Conservation (phyloP, 371 early-diverging fungal species). For the Nematocida major region DNA sequence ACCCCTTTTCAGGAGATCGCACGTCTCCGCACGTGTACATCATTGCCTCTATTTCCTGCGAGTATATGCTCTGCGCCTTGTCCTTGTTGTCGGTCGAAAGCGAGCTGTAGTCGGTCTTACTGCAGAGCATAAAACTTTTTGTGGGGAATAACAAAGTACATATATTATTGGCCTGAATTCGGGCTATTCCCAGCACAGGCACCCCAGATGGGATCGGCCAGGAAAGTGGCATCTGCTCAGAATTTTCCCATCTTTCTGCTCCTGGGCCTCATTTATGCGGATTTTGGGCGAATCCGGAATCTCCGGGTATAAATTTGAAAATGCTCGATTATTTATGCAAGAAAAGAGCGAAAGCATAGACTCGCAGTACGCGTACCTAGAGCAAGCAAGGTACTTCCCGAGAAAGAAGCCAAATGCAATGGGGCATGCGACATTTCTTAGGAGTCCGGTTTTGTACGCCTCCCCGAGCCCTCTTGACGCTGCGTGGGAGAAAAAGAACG, state of each 20-base stretch:
- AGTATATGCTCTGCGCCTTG: slow-evolving; percentile 9
- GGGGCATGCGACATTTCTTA: not conserved
- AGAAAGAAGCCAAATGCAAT: not conserved
- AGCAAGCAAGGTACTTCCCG: not conserved
- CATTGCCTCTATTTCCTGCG: slow-evolving; percentile 51
- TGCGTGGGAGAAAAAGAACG: not conserved
- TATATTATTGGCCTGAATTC: not conserved
- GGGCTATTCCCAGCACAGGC: too few species aligned
- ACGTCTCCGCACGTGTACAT: slow-evolving; percentile 55
- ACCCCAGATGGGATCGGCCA: too few species aligned
- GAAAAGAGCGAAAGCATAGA: not conserved
- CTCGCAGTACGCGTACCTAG: not conserved
- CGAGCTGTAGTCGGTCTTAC: slow-evolving; percentile 7
- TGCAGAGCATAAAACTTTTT: not conserved
- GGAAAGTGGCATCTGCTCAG: too few species aligned
- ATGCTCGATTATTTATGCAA: too few species aligned
- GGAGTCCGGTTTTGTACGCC: not conserved
- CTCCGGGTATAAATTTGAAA: too few species aligned
- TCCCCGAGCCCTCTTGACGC: not conserved
- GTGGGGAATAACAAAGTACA: not conserved
- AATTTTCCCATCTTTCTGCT: too few species aligned
- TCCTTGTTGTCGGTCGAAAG: not conserved
- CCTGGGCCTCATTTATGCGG: too few species aligned
- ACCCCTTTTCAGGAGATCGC: slow-evolving; percentile 18
- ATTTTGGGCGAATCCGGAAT: too few species aligned